These are phyloP conservation scores for Claviceps purpurea DNA, from an alignment of 2,329 filamentous ascomycete species.

Conservation along the genomic window DNA sequence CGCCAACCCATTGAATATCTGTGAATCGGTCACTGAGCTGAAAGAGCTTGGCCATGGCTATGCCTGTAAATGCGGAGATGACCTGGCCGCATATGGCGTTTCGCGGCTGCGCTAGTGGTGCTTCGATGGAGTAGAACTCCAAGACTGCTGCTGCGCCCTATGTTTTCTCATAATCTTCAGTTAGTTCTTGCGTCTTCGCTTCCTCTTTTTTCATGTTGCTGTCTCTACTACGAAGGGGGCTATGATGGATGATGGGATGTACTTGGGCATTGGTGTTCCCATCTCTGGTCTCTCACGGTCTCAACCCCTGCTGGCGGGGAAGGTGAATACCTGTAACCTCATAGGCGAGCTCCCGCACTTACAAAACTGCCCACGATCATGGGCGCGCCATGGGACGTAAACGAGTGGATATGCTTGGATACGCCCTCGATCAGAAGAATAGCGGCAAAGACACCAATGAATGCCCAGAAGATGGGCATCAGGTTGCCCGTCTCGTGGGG, in stretches of 20 bases:
- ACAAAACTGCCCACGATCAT: conserved; percentile 60
- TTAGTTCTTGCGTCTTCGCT: background rate
- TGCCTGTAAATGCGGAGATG: conserved; percentile 45
- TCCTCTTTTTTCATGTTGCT: too few species aligned
- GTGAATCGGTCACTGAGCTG: conserved; percentile 32
- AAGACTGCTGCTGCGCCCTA: conserved; percentile 66
- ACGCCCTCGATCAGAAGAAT: conserved; percentile 47
- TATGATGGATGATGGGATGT: too few species aligned
- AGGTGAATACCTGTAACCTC: too few species aligned
- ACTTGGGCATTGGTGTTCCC: too few species aligned
- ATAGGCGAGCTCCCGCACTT: conserved; percentile 19
- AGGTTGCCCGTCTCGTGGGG: conserved; percentile 39
- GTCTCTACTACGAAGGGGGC: too few species aligned
- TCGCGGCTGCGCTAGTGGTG: conserved; percentile 59
- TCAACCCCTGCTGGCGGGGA: too few species aligned
- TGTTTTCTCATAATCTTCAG: background rate
- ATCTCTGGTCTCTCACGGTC: too few species aligned
- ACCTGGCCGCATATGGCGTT: conserved; percentile 56
- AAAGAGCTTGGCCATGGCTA: conserved; percentile 53
- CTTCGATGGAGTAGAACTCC: conserved; percentile 58
- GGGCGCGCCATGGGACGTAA: conserved; percentile 39
- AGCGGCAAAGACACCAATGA: conserved; percentile 50
- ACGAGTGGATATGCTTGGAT: conserved; percentile 38
- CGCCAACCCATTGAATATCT: conserved; percentile 48
- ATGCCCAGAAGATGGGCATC: conserved; percentile 45